Evolutionary conservation across 2,329 filamentous ascomycete species (phyloP).

Genomic region (Malbranchea zuffiana): DNA sequence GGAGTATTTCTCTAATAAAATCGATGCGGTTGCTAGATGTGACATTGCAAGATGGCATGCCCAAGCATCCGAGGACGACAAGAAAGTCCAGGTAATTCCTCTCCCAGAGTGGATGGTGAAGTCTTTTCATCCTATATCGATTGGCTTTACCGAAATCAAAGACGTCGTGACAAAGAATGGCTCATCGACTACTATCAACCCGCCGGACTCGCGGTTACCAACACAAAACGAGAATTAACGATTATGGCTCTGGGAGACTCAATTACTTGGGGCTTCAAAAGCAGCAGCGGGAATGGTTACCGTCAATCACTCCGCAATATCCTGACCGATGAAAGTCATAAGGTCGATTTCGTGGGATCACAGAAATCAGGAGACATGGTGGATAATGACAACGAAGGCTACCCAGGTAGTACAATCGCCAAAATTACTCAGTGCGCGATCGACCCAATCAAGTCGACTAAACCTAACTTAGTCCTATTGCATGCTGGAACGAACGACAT

Average conservation of each 20-base stretch:
- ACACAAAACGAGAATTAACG: constrained; percentile 4
- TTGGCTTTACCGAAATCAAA: neutral
- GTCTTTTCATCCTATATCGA: neutral
- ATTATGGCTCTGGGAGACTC: constrained; percentile 23
- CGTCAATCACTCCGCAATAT: constrained; percentile 19
- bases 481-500: constrained; percentile 26
- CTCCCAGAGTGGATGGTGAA: neutral
- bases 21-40: neutral
- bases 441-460: too few species aligned
- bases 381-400: constrained; percentile 16
- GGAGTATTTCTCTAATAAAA: too few species aligned
- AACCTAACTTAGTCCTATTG: constrained; percentile 25
- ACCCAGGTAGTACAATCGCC: constrained; percentile 12
- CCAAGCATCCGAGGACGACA: neutral
- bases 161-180: too few species aligned
- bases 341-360: constrained; percentile 2
- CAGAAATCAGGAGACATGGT: constrained; percentile 18
- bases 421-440: too few species aligned
- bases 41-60: neutral
- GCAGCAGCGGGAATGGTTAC: constrained; percentile 25
- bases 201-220: too few species aligned
- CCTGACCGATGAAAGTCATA: constrained; percentile 17
- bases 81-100: neutral
- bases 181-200: too few species aligned
- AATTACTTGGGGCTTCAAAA: constrained; percentile 21